Evolutionary conservation across 2,329 filamentous ascomycete species (phyloP).

Genomic region (Metarhizium sp.): DNA sequence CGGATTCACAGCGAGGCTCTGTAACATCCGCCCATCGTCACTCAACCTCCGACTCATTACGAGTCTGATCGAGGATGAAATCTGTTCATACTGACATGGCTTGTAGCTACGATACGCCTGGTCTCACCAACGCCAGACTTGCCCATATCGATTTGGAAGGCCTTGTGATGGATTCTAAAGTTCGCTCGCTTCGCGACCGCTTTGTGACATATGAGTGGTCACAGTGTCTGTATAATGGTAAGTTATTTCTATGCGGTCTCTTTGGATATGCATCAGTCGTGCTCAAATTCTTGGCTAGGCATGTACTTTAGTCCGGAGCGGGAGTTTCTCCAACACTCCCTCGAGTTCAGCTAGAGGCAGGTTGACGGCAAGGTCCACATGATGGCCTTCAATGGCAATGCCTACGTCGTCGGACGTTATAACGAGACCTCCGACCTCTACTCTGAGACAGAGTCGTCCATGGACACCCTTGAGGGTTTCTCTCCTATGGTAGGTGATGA

Average conservation of each 20-base stretch:
- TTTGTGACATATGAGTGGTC: conserved; percentile 34
- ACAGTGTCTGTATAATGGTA: conserved; percentile 34
- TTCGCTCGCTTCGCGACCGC: conserved; percentile 41
- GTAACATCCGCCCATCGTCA: too few species aligned
- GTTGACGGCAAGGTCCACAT: conserved; percentile 22
- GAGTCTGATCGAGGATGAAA: too few species aligned
- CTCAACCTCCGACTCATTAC: too few species aligned
- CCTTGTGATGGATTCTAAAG: conserved; percentile 44
- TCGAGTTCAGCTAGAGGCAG: conserved; percentile 48
- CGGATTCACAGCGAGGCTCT: too few species aligned
- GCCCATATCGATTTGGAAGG: conserved; percentile 42
- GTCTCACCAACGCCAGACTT: conserved; percentile 13
- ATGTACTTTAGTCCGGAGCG: conserved; percentile 41
- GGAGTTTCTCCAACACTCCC: conserved; percentile 52
- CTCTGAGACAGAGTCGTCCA: conserved; percentile 36
- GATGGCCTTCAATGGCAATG: conserved; percentile 36
- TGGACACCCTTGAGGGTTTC: conserved; percentile 34
- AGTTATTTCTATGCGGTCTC: too few species aligned
- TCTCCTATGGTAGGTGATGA: conserved; percentile 12
- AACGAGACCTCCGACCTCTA: conserved; percentile 40
- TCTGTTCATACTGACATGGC: too few species aligned
- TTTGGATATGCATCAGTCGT: too few species aligned
- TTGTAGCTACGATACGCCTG: conserved; percentile 9
- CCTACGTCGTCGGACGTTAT: conserved; percentile 35
- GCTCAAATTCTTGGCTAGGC: conserved; percentile 10